Conservation (phyloP, 1,139 yeast genomes). For the Insectozyma bohioensis region DNA sequence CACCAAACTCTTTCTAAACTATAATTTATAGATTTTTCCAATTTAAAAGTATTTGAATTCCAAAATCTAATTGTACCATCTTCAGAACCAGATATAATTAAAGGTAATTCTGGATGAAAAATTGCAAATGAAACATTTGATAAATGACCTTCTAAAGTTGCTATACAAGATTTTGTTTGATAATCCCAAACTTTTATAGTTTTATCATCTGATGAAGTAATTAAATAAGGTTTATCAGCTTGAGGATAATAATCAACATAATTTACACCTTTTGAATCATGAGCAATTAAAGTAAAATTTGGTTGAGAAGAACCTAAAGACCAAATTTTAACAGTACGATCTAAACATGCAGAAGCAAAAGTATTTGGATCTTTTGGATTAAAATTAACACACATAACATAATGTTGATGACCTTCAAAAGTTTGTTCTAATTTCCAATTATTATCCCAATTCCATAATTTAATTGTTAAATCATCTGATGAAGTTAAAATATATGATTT, state of each 20-base stretch:
- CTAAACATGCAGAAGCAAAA: slow-evolving; percentile 95
- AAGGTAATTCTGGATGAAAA: slow-evolving; percentile 94
- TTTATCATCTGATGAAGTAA: slow-evolving; percentile 91
- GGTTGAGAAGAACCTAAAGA: slow-evolving; percentile 87
- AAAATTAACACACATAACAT: slow-evolving; percentile 90
- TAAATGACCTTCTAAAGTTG: slow-evolving; percentile 90
- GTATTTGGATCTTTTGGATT: slow-evolving; percentile 98
- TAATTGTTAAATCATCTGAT: slow-evolving; percentile 88
- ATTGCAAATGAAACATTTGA: slow-evolving; percentile 95
- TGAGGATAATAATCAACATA: slow-evolving; percentile 96
- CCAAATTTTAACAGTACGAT: slow-evolving; percentile 96
- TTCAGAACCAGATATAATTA: slow-evolving; percentile 80
- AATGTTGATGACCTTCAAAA: slow-evolving; percentile 95
- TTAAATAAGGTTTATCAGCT: slow-evolving; percentile 92
- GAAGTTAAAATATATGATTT: slow-evolving; percentile 87
- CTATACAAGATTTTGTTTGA: slow-evolving; percentile 94
- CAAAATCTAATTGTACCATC: slow-evolving; percentile 79
- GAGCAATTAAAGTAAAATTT: slow-evolving; percentile 88
- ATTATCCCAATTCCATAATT: slow-evolving; percentile 96
- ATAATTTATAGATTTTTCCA: slow-evolving; percentile 87
- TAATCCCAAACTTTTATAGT: slow-evolving; percentile 95
- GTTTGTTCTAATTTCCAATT: slow-evolving; percentile 88
- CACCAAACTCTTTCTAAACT: slow-evolving; percentile 98
- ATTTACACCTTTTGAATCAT: slow-evolving; percentile 91
- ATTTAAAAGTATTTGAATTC: slow-evolving; percentile 77